Percentiles rank a stretch among this genome's conserved stretches.
Conservation (phyloP, 345 rosid species). For the Litchi chinensis region DNA sequence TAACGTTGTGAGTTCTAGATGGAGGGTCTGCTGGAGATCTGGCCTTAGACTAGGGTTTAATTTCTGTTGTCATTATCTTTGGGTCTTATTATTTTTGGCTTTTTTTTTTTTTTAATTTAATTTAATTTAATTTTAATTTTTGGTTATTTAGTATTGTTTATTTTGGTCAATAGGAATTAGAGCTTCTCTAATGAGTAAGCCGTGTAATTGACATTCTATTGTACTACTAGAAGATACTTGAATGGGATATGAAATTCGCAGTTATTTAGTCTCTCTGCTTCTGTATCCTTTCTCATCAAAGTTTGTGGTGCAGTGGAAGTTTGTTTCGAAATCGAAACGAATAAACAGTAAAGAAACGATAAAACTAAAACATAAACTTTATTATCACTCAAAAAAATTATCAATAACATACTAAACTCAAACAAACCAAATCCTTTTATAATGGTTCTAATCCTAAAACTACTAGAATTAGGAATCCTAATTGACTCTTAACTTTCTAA, state of each 20-base stretch:
- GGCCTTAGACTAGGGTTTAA: background rate
- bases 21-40: background rate
- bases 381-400: too few relatives aligned
- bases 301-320: too few relatives aligned
- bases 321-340: too few relatives aligned
- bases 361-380: too few relatives aligned
- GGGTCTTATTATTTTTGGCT: background rate
- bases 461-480: too few relatives aligned
- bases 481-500: too few relatives aligned
- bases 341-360: too few relatives aligned
- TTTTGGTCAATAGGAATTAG: background rate
- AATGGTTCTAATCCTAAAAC: too few relatives aligned
- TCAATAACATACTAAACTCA: too few relatives aligned
- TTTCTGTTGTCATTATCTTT: background rate
- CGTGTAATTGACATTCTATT: background rate
- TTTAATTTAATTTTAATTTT: too few relatives aligned
- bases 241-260: background rate
- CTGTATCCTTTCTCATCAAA: background rate
- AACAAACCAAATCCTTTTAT: too few relatives aligned
- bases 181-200: background rate
- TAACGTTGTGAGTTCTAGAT: constrained; percentile 4
- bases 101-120: background rate
- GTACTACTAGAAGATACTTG: background rate
- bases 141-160: background rate
- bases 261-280: background rate